Conservation (phyloP, 1,284 basidiomycete genomes). For the Leccinum cinnamomeum region DNA sequence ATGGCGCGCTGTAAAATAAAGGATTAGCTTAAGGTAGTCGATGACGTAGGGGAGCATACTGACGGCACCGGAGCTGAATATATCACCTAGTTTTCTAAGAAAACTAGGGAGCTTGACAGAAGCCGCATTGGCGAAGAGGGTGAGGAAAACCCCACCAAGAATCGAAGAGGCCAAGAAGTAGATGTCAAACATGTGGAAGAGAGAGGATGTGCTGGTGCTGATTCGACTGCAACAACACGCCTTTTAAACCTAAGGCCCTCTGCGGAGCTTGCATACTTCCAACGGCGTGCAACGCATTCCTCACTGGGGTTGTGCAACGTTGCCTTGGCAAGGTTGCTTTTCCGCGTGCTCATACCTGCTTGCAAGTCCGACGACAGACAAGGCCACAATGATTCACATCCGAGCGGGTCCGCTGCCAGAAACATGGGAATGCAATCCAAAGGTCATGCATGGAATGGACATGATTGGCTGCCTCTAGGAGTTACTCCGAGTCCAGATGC, state of each 20-base stretch:
- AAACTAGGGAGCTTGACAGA: conserved; percentile 10
- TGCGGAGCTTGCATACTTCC: too few relatives aligned
- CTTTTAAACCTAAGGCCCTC: conserved; percentile 9
- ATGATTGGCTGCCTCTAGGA: neutral
- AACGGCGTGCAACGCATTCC: neutral
- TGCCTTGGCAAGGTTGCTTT: too few relatives aligned
- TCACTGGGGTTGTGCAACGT: neutral
- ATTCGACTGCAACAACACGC: neutral
- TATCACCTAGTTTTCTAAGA: conserved; percentile 5
- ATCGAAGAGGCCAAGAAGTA: conserved; percentile 11
- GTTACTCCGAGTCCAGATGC: neutral
- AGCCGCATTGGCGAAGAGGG: conserved; percentile 14
- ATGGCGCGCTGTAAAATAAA: too few relatives aligned
- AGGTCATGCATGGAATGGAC: neutral
- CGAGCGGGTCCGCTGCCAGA: too few relatives aligned
- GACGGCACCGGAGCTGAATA: conserved; percentile 7
- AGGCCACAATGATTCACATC: neutral
- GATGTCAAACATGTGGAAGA: conserved; percentile 15
- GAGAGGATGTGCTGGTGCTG: neutral
- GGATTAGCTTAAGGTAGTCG: too few relatives aligned
- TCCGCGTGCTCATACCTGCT: neutral
- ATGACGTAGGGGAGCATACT: neutral
- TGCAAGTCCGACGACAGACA: neutral
- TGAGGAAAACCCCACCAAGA: conserved; percentile 20
- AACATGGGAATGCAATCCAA: neutral